A percentile compares a stretch with the other conserved stretches of the same genome.
phyloP scores from a whole-genome alignment of 1,284 basidiomycete species.

The Psilocybe mexicana region DNA sequence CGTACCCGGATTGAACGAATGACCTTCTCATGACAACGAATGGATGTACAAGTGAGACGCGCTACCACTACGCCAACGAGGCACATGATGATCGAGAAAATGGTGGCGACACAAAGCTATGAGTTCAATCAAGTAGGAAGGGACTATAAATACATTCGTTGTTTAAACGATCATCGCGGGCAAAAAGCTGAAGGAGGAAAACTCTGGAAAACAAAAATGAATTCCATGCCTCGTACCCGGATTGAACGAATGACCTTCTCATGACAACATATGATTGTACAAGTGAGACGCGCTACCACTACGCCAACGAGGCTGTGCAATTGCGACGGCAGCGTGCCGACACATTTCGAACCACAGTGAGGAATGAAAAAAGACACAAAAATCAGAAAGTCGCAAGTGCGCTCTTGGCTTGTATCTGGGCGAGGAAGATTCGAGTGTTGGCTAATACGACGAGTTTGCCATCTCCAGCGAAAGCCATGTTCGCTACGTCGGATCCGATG shows the following conservation, averaged over 20 bases:
- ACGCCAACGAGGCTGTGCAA: slow-evolving; percentile 32
- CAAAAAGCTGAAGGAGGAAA: background rate
- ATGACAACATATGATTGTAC: slow-evolving; percentile 25
- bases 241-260: slow-evolving; percentile 44
- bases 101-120: no score
- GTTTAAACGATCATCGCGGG: no score
- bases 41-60: slow-evolving; percentile 36
- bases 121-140: no score
- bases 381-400: background rate
- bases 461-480: slow-evolving; percentile 14
- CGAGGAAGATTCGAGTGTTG: slow-evolving; percentile 9
- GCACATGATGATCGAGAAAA: slow-evolving; percentile 4
- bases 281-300: slow-evolving; percentile 41
- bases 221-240: slow-evolving; percentile 36
- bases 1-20: slow-evolving; percentile 44
- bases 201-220: background rate
- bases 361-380: no score
- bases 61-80: slow-evolving; percentile 39
- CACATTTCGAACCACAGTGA: no score
- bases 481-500: slow-evolving; percentile 14
- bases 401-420: slow-evolving; percentile 8
- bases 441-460: slow-evolving; percentile 7
- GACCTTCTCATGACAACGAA: slow-evolving; percentile 33
- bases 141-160: no score
- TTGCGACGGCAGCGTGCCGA: background rate